Base-by-base conservation (phyloP, 2,329 filamentous ascomycete species). In the Arthrobotrys musiformis region DNA sequence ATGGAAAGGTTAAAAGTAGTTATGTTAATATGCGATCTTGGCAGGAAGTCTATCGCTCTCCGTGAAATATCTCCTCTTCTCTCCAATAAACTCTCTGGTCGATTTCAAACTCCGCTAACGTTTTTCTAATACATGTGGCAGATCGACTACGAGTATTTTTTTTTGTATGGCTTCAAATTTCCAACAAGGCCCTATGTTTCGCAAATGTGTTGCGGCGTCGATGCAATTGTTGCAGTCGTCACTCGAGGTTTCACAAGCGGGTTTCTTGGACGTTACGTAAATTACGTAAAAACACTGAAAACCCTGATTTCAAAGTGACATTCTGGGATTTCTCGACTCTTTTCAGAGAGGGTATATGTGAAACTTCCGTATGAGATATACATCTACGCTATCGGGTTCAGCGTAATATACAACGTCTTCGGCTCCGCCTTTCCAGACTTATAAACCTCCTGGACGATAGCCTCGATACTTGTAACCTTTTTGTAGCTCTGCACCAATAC, bases 401-500 rank as follows among this genome's bases (percentile, higher is more conserved):
- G 19, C 8, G 56, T 61, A 42, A 44, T 42, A 42, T 24, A 44
- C 33, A 64, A 35, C 6, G 22, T 64, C 61, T 64, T 50, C 28
- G 61, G 44, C 8, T 52, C 44, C 26, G 44, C 61, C 28, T 37
- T 52, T 4, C 61, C 44, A 37, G 61, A 64, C 19, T 26, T 24
- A 37, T 52, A 52, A 8, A 52, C 30, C 33, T 52, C 42, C 11
- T 64, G 61, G 11, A 52, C 61, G 15, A 17, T 52, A 9, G 30
- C 52, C 30, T 56, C 30, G 7, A 64, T 64, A 3, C 42, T 52
- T 8, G 61, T 64, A 0, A 64, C 42, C 8, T 46, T 52, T 17
- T 46, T 33, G 33, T 72, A 72, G 7, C 44, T 17, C 9, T 77
- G 62, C 22, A 77, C 40, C 19, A 72, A 28, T 2, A 72, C 50